Evolutionary conservation across 108 stramenopile genomes (phyloP), one percentile per base, ranked within the genome.

Genomic region (Cylindrotheca fusiformis): DNA sequence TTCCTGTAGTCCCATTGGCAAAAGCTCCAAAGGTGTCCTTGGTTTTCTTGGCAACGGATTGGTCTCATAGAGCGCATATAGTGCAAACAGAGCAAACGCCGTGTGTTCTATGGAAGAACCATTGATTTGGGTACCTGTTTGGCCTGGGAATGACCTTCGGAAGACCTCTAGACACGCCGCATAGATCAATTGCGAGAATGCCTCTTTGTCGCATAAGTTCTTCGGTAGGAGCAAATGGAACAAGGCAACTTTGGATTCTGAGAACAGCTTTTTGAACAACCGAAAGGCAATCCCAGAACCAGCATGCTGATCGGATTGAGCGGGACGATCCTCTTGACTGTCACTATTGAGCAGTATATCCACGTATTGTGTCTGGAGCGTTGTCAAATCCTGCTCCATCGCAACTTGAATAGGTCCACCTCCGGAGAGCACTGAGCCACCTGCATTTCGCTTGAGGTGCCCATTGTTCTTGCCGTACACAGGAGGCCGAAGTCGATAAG

Each of bases 331-430:
- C n/a, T 51, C 21, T 5, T 5, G 20, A 6, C 20, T 6, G 5
- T 22, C 20, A 5, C n/a, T 51, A 19, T 4, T 5, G 14, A 41
- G 36, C 36, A 41, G 14, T 41, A 17, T 6, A n/a, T 60, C 21
- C 8, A 65, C 30, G 44, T 58, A 59, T 0, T 45, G 12, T 18
- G 33, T 41, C 32, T 55, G 58, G 48, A 65, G 51, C 0, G 36
- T 29, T 2, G 65, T 5, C 26, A 79, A 61, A 61, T 79, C 78
- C 18, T 55, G 32, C 21, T 21, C 25, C 0, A 79, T 71, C 14
- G 78, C 72, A 14, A 29, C 28, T 60, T 79, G 73, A 18, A 74
- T 41, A 21, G 72, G 72, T 23, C 76, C 76, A n/a, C 76, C 76
- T 27, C 48, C 26, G 4, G 27, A 22, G n/a, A 18, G 3, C 48